Percentiles rank a stretch among this genome's conserved stretches.
Conservation (phyloP, 2,329 filamentous ascomycete species). For the Talaromyces islandicus region DNA sequence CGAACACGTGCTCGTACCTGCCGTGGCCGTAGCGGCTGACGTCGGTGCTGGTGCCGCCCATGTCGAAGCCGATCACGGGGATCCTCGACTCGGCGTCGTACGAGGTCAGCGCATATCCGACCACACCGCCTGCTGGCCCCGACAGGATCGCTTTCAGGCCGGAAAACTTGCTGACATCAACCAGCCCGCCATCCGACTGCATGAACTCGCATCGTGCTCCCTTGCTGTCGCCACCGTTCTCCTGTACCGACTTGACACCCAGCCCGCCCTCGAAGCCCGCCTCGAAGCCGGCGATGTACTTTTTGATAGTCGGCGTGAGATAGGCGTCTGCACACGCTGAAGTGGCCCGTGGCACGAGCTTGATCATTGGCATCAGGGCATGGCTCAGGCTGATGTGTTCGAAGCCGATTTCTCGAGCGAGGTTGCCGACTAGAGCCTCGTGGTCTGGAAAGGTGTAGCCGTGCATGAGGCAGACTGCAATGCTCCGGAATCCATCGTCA, state of each 20-base stretch:
- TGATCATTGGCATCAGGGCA: slow-evolving; percentile 84
- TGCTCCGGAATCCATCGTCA: slow-evolving; percentile 66
- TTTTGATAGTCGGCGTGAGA: slow-evolving; percentile 70
- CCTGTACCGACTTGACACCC: slow-evolving; percentile 67
- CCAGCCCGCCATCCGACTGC: slow-evolving; percentile 73
- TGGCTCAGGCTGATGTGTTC: slow-evolving; percentile 75
- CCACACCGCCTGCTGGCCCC: slow-evolving; percentile 86
- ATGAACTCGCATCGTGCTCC: slow-evolving; percentile 87
- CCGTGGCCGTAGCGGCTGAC: slow-evolving; percentile 79
- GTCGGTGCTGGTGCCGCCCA: slow-evolving; percentile 87
- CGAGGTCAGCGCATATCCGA: slow-evolving; percentile 82
- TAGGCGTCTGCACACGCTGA: slow-evolving; percentile 77
- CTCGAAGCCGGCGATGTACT: slow-evolving; percentile 72
- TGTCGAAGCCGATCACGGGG: slow-evolving; percentile 87
- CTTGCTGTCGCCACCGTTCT: slow-evolving; percentile 54
- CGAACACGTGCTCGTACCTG: slow-evolving; percentile 84
- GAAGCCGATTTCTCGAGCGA: slow-evolving; percentile 78
- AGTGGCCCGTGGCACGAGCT: slow-evolving; percentile 67
- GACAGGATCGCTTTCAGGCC: slow-evolving; percentile 81
- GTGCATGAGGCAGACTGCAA: slow-evolving; percentile 89
- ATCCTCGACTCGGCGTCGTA: slow-evolving; percentile 73
- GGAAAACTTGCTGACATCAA: slow-evolving; percentile 56
- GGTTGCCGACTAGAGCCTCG: slow-evolving; percentile 67
- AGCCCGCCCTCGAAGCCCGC: slow-evolving; percentile 75
- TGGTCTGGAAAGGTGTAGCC: slow-evolving; percentile 87